Percentiles rank a stretch among this genome's conserved stretches.
Evolutionary conservation across 306 rosid genomes (phyloP).

Genomic region (Pyrus communis): DNA sequence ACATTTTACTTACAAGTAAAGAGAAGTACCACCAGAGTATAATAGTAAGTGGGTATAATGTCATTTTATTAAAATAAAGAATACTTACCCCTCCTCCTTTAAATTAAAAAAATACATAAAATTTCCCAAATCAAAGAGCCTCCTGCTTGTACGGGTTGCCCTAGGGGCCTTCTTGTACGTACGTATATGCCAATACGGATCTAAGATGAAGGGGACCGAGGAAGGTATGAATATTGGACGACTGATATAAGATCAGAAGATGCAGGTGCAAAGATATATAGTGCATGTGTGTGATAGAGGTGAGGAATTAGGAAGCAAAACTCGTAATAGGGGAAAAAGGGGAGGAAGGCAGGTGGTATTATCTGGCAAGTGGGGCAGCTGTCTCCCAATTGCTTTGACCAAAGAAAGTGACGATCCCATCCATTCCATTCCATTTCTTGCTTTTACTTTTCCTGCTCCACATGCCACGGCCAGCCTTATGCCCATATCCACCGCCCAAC

Average conservation of each 20-base stretch:
- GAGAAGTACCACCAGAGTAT: accelerated
- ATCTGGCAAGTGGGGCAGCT: constrained; percentile 32
- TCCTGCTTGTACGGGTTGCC: too few relatives aligned
- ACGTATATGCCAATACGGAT: too few relatives aligned
- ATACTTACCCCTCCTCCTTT: too few relatives aligned
- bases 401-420: constrained; percentile 11
- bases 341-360: neutral
- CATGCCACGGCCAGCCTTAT: neutral
- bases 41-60: too few relatives aligned
- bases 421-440: neutral
- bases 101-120: too few relatives aligned
- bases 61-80: too few relatives aligned
- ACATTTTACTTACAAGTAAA: too few relatives aligned
- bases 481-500: neutral
- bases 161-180: too few relatives aligned
- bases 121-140: too few relatives aligned
- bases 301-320: neutral
- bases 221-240: neutral
- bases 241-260: neutral
- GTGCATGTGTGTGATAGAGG: too few relatives aligned
- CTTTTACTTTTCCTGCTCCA: neutral
- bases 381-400: constrained; percentile 32
- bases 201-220: neutral
- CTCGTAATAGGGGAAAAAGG: neutral
- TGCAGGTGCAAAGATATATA: neutral